Percentiles rank a stretch among this genome's conserved stretches.
Conservation (phyloP, 2,329 filamentous ascomycete genomes). For the Alternaria hordeiaustralica region DNA sequence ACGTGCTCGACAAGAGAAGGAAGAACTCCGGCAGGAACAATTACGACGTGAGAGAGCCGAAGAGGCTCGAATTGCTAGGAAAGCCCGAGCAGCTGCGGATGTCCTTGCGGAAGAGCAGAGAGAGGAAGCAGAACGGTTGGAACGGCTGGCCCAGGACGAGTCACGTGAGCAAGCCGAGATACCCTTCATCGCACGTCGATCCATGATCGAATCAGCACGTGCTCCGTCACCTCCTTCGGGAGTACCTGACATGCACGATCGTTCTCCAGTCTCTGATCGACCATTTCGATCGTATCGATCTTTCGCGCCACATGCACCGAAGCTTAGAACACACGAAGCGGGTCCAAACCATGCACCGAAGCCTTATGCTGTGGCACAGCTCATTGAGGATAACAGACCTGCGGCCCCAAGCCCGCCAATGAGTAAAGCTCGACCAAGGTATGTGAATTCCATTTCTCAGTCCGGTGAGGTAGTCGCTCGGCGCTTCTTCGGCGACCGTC, state of each 20-base stretch:
- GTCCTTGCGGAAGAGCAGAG: slow-evolving; percentile 3
- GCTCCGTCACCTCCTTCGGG: slow-evolving; percentile 17
- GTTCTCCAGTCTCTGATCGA: slow-evolving; percentile 25
- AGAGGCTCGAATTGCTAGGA: slow-evolving; percentile 7
- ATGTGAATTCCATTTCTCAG: slow-evolving; percentile 8
- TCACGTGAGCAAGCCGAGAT: slow-evolving; percentile 9
- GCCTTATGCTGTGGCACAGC: slow-evolving; percentile 23
- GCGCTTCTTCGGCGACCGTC: slow-evolving; percentile 2
- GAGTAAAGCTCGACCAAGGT: slow-evolving; percentile 32
- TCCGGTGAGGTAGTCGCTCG: background rate
- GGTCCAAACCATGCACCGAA: slow-evolving; percentile 17
- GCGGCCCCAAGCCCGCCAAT: slow-evolving; percentile 45
- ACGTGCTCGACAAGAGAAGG: slow-evolving; percentile 3
- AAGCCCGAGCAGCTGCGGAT: slow-evolving; percentile 8
- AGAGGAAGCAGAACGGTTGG: slow-evolving; percentile 4
- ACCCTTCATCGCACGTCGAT: slow-evolving; percentile 2
- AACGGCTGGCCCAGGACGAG: slow-evolving; percentile 8
- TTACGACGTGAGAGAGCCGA: slow-evolving; percentile 10
- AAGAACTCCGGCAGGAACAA: slow-evolving; percentile 3
- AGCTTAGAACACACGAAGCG: slow-evolving; percentile 24
- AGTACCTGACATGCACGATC: slow-evolving; percentile 12
- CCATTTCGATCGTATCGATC: slow-evolving; percentile 28
- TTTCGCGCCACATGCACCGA: slow-evolving; percentile 25
- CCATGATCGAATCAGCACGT: slow-evolving; percentile 18
- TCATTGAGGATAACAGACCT: slow-evolving; percentile 41